A percentile compares a stretch with the other conserved stretches of the same genome.
Conservation (phyloP, 306 rosid genomes). For the Clitoria ternatea region DNA sequence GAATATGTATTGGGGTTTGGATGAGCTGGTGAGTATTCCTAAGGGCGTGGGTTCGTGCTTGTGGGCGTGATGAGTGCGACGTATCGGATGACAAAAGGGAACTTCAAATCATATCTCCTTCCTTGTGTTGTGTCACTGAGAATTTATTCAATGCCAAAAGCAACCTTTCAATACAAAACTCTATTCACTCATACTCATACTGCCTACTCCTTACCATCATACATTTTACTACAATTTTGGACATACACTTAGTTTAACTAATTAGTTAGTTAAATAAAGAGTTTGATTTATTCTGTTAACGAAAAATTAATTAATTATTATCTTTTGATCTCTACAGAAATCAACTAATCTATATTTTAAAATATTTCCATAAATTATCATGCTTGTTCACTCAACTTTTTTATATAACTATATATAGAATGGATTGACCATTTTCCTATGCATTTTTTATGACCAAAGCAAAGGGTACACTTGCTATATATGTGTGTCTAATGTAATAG, state of each 20-base stretch:
- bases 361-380: too few relatives aligned
- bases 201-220: too few relatives aligned
- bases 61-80: constrained; percentile 99
- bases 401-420: constrained; percentile 18
- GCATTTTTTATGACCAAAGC: not conserved
- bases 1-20: constrained; percentile 15
- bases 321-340: too few relatives aligned
- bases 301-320: too few relatives aligned
- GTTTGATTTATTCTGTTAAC: too few relatives aligned
- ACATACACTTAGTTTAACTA: too few relatives aligned
- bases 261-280: too few relatives aligned
- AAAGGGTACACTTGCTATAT: not conserved
- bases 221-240: too few relatives aligned
- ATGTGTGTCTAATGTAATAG: not conserved
- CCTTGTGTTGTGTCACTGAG: constrained; percentile 22
- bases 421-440: constrained; percentile 35
- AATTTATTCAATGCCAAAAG: constrained; percentile 25
- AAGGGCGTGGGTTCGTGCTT: constrained; percentile 41
- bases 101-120: constrained; percentile 40
- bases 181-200: too few relatives aligned
- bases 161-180: not conserved
- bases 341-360: too few relatives aligned
- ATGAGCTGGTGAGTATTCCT: constrained; percentile 26
- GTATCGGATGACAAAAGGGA: constrained; percentile 77
- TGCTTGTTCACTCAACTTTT: too few relatives aligned